Conservation (phyloP, 2,329 filamentous ascomycete species). For the Acrocalymma vagum region DNA sequence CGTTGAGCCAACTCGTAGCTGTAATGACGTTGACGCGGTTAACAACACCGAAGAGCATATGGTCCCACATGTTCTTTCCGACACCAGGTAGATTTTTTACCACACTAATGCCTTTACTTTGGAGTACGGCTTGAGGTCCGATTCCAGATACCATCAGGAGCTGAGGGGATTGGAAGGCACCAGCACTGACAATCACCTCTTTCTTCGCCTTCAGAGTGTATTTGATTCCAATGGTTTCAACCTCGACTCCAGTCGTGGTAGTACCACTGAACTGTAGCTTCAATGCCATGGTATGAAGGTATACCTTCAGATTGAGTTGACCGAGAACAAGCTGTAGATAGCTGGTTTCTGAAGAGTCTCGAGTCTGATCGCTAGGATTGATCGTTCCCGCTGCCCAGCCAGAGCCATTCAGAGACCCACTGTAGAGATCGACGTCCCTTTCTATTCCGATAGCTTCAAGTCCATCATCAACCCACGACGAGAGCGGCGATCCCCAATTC, state of each 20-base stretch:
- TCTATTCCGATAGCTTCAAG: slow-evolving; percentile 24
- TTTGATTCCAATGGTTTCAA: slow-evolving; percentile 10
- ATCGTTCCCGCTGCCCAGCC: slow-evolving; percentile 35
- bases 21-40: slow-evolving; percentile 30
- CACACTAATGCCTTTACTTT: slow-evolving; percentile 25
- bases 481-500: slow-evolving; percentile 26
- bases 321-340: slow-evolving; percentile 10
- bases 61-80: slow-evolving; percentile 34
- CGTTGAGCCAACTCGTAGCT: slow-evolving; percentile 22
- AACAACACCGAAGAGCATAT: slow-evolving; percentile 27
- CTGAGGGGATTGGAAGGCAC: slow-evolving; percentile 54
- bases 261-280: slow-evolving; percentile 44
- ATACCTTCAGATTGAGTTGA: slow-evolving; percentile 29
- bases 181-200: slow-evolving; percentile 56
- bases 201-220: slow-evolving; percentile 39
- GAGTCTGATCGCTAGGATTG: slow-evolving; percentile 18
- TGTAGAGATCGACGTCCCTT: slow-evolving; percentile 22
- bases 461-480: slow-evolving; percentile 20
- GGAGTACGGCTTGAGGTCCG: slow-evolving; percentile 31
- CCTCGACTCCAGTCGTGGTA: slow-evolving; percentile 23
- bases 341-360: slow-evolving; percentile 14
- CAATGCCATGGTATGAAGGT: slow-evolving; percentile 39
- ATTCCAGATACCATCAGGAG: slow-evolving; percentile 49
- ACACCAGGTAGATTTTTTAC: slow-evolving; percentile 31
- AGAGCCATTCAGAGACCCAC: slow-evolving; percentile 21